A percentile compares a stretch with the other conserved stretches of the same genome.
Conservation (phyloP, 2,329 filamentous ascomycete species). For the Neopestalotiopsis sp. region DNA sequence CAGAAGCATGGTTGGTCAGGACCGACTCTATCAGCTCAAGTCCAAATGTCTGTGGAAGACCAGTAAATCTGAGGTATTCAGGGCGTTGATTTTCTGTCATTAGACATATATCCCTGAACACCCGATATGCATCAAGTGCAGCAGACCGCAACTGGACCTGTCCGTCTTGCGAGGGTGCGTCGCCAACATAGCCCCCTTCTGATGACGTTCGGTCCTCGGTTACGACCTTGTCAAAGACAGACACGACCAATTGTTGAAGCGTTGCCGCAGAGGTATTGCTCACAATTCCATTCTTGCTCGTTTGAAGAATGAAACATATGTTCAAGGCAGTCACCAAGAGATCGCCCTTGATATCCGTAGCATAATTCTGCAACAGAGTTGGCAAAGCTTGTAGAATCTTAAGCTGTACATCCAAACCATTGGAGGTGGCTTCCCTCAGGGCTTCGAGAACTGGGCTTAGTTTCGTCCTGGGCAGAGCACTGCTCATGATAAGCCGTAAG, state of each 20-base stretch:
- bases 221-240: conserved; percentile 90
- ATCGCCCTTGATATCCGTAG: conserved; percentile 78
- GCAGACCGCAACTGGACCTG: conserved; percentile 73
- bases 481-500: conserved; percentile 84
- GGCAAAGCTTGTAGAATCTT: conserved; percentile 94
- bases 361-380: conserved; percentile 88
- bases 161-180: conserved; percentile 71
- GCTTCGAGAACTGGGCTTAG: conserved; percentile 88
- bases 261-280: conserved; percentile 97
- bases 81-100: conserved; percentile 84
- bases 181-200: conserved; percentile 65
- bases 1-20: conserved; percentile 80
- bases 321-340: conserved; percentile 83
- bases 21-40: conserved; percentile 92
- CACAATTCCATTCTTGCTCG: conserved; percentile 90
- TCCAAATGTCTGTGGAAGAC: conserved; percentile 81
- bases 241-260: conserved; percentile 89
- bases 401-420: conserved; percentile 86
- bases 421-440: conserved; percentile 82
- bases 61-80: conserved; percentile 80
- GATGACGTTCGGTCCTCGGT: conserved; percentile 71
- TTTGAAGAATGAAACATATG: conserved; percentile 90
- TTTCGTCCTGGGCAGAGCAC: conserved; percentile 78
- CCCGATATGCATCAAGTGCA: conserved; percentile 83
- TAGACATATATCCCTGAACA: conserved; percentile 90